These are phyloP conservation scores for Parastagonospora nodorum DNA, from an alignment of 2,329 filamentous ascomycete genomes.

Conservation along the genomic window DNA sequence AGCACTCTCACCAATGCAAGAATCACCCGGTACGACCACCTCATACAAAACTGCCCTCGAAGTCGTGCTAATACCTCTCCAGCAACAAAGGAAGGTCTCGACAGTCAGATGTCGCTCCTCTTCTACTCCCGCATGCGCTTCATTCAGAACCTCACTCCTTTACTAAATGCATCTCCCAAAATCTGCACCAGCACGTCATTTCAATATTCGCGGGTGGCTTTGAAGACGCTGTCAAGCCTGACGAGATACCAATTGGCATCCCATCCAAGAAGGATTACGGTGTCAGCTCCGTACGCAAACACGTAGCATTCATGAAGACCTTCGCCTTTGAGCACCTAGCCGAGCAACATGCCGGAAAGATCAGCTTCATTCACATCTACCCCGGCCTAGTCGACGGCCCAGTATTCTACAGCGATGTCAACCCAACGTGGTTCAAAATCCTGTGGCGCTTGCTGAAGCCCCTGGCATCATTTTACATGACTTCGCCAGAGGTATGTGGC, in stretches of 20 bases:
- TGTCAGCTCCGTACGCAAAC: conserved; percentile 30
- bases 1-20: conserved; percentile 36
- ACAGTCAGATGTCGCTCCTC: conserved; percentile 36
- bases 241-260: conserved; percentile 35
- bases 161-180: conserved; percentile 28
- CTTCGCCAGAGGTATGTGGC: conserved; percentile 33
- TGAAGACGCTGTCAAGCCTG: conserved; percentile 31
- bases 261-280: conserved; percentile 26
- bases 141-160: conserved; percentile 43
- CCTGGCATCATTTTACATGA: conserved; percentile 27
- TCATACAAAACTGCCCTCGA: not conserved
- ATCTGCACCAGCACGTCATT: conserved; percentile 35
- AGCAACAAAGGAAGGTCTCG: conserved; percentile 44
- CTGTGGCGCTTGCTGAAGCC: conserved; percentile 32
- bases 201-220: conserved; percentile 42
- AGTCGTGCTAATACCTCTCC: conserved; percentile 46
- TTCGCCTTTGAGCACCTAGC: conserved; percentile 37
- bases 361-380: conserved; percentile 37
- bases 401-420: conserved; percentile 25
- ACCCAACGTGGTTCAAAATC: conserved; percentile 37
- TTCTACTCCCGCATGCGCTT: conserved; percentile 50
- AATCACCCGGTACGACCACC: conserved; percentile 51
- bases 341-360: conserved; percentile 23
- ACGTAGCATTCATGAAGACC: conserved; percentile 41
- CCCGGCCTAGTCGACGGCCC: conserved; percentile 43